phyloP scores from a whole-genome alignment of 2,329 filamentous ascomycete species.

The Nemania sp. region DNA sequence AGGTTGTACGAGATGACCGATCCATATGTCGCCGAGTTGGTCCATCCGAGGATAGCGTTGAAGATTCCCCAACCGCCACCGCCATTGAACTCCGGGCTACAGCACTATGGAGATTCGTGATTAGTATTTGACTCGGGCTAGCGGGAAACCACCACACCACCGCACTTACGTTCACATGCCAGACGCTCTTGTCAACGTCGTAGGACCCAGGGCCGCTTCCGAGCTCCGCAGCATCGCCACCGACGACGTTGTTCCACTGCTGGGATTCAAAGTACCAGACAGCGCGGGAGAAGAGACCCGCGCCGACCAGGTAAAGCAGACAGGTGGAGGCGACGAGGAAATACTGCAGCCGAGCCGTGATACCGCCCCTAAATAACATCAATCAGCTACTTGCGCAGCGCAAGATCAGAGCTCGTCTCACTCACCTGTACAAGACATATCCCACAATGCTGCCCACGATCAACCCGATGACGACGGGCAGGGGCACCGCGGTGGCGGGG shows the following conservation, averaged over 20 bases:
- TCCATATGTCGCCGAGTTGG: constrained; percentile 85
- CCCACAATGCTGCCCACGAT: constrained; percentile 69
- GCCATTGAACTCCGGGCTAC: constrained; percentile 72
- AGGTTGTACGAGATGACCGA: constrained; percentile 86
- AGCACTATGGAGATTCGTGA: constrained; percentile 63
- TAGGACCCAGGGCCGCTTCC: constrained; percentile 73
- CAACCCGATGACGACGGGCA: constrained; percentile 76
- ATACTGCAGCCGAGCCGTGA: constrained; percentile 68
- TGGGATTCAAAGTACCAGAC: constrained; percentile 77
- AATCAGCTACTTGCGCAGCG: constrained; percentile 1
- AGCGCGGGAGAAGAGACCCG: constrained; percentile 77
- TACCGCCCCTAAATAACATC: constrained; percentile 56
- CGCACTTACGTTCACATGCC: constrained; percentile 75
- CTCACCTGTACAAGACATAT: constrained; percentile 78
- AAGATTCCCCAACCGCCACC: constrained; percentile 86
- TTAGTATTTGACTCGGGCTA: neutral
- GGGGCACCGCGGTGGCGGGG: constrained; percentile 75
- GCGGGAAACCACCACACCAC: neutral
- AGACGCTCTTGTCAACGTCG: constrained; percentile 76
- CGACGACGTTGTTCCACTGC: constrained; percentile 67
- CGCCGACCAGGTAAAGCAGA: constrained; percentile 81
- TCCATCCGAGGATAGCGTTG: constrained; percentile 85
- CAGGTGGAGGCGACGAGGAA: constrained; percentile 85
- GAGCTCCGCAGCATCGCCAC: constrained; percentile 58
- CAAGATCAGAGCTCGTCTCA: constrained; percentile 2